Percentiles rank a stretch among this genome's conserved stretches.
Conservation (phyloP, 2,329 filamentous ascomycete species). For the Diplocarpon rosae region DNA sequence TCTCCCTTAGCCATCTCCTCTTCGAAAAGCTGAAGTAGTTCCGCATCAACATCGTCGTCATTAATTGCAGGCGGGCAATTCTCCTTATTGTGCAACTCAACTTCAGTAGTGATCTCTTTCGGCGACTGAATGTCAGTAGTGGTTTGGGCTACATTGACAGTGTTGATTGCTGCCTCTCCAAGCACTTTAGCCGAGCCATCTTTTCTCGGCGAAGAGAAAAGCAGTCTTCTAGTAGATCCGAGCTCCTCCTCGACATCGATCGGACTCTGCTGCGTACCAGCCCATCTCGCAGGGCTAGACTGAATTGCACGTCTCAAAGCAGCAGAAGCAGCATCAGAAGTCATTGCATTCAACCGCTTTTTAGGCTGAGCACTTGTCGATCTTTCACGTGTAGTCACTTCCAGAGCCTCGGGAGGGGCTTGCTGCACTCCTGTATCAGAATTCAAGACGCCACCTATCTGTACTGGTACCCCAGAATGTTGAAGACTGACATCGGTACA, state of each 20-base stretch:
- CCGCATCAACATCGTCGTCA: slow-evolving; percentile 18
- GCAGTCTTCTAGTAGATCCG: slow-evolving; percentile 52
- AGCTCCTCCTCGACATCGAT: slow-evolving; percentile 41
- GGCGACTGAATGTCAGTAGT: slow-evolving; percentile 28
- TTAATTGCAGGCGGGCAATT: slow-evolving; percentile 19
- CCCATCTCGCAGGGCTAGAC: slow-evolving; percentile 30
- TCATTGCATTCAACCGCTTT: slow-evolving; percentile 24
- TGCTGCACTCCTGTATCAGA: not conserved
- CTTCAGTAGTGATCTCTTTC: slow-evolving; percentile 16
- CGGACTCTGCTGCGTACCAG: slow-evolving; percentile 45
- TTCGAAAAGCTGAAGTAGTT: slow-evolving; percentile 25
- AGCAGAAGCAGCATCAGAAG: slow-evolving; percentile 24
- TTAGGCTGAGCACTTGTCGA: slow-evolving; percentile 19
- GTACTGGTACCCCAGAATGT: no score
- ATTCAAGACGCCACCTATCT: no score
- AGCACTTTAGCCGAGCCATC: slow-evolving; percentile 51
- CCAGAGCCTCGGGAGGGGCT: not conserved
- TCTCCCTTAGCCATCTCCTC: slow-evolving; percentile 19
- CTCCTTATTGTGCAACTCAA: slow-evolving; percentile 23
- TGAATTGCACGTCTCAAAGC: slow-evolving; percentile 26
- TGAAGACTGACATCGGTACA: slow-evolving; percentile 2
- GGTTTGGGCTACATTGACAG: slow-evolving; percentile 31
- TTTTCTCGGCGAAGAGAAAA: slow-evolving; percentile 69
- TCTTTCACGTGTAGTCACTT: slow-evolving; percentile 14
- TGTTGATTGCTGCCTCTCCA: slow-evolving; percentile 44